Conservation (phyloP, 1,139 yeast species). For the Saccharomyces hybrid region DNA sequence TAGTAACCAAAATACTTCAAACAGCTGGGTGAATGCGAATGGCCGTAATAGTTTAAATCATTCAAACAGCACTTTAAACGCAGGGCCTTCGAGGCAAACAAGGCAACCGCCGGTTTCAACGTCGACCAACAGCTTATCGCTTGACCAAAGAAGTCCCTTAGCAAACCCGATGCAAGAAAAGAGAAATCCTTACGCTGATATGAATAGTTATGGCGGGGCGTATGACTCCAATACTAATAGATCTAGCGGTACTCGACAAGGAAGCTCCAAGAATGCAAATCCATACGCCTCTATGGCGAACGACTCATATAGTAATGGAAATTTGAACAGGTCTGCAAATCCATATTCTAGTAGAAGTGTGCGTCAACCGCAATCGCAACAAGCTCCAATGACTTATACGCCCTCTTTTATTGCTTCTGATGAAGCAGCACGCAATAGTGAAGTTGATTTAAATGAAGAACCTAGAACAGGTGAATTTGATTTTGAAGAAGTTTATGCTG, state of each 20-base stretch:
- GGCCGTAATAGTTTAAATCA: background rate
- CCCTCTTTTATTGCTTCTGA: slow-evolving; percentile 5
- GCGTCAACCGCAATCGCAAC: slow-evolving; percentile 1
- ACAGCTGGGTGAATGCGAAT: background rate
- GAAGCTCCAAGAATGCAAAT: slow-evolving; percentile 3
- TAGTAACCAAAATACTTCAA: background rate
- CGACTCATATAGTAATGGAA: slow-evolving; percentile 6
- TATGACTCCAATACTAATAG: slow-evolving; percentile 5
- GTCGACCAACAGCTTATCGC: background rate
- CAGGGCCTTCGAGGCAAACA: background rate
- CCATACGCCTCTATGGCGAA: slow-evolving; percentile 12
- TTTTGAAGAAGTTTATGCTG: slow-evolving; percentile 10
- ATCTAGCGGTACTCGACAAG: background rate
- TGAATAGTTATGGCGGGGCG: slow-evolving; percentile 1
- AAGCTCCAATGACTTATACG: slow-evolving; percentile 1
- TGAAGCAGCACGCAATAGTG: slow-evolving; percentile 7
- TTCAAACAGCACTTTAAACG: background rate
- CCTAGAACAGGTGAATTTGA: slow-evolving; percentile 12
- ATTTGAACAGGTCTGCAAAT: slow-evolving; percentile 6
- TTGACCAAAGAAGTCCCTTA: background rate
- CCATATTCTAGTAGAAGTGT: slow-evolving; percentile 12
- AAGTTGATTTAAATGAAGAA: slow-evolving; percentile 13
- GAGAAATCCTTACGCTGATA: slow-evolving; percentile 1
- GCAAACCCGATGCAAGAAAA: background rate
- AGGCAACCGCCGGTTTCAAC: background rate